Conservation (phyloP, 345 rosid species). For the Citrus inodora region DNA sequence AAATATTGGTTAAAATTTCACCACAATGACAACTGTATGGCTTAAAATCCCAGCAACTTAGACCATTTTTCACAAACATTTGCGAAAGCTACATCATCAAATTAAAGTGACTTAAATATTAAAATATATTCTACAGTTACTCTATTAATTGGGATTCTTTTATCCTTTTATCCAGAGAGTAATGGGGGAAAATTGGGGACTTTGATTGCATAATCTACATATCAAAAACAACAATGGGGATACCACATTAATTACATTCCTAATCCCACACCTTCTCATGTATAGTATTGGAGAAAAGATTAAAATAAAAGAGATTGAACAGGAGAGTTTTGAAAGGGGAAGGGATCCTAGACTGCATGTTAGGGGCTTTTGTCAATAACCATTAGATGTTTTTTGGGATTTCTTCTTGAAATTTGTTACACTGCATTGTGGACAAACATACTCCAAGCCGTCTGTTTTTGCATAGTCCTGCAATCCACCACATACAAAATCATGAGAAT, state of each 20-base stretch:
- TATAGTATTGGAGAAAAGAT: constrained; percentile 10
- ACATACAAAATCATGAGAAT: background rate
- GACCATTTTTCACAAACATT: background rate
- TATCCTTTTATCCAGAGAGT: background rate
- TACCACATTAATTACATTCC: constrained; percentile 46
- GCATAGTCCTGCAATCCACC: constrained; percentile 82
- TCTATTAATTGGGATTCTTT: background rate
- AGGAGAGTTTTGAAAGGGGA: background rate
- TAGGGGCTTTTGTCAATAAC: constrained; percentile 35
- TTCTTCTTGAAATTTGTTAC: constrained; percentile 83
- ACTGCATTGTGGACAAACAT: constrained; percentile 94
- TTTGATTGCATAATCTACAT: constrained; percentile 29
- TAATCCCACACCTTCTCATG: constrained; percentile 19
- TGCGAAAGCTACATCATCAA: background rate
- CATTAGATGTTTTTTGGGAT: constrained; percentile 70
- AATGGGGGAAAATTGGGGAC: constrained; percentile 9
- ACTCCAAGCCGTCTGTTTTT: constrained; percentile 95
- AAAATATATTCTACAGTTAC: constrained; percentile 11
- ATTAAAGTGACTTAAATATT: background rate
- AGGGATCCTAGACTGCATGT: constrained; percentile 13
- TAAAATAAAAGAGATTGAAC: background rate
- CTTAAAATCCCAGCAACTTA: background rate
- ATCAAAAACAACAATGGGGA: constrained; percentile 42
- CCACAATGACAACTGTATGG: background rate
- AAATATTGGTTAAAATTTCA: background rate